Conservation (phyloP, 192 early-diverging fungal genomes). For the Podochytrium sp. region DNA sequence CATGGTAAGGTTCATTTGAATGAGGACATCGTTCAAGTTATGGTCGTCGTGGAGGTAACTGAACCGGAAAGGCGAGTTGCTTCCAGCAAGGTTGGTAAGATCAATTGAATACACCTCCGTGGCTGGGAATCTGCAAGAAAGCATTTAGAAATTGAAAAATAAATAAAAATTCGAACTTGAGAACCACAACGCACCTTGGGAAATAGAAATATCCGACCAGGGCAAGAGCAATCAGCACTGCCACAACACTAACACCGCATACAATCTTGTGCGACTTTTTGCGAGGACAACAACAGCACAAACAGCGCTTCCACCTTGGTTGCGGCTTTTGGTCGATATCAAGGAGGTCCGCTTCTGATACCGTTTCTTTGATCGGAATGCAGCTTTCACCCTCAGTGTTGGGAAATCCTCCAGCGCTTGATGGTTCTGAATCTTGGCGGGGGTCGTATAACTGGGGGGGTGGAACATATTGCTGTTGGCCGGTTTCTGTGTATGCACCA, state of each 20-base stretch:
- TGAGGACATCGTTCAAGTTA: conserved; percentile 8
- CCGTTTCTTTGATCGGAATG: too few species aligned
- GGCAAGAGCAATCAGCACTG: conserved; percentile 14
- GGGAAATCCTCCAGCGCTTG: too few species aligned
- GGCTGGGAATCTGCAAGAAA: conserved; percentile 3
- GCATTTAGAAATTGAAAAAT: neutral
- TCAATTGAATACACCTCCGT: conserved; percentile 24
- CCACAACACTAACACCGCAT: conserved; percentile 3
- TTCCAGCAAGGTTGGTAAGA: neutral
- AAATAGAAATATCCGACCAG: conserved; percentile 4
- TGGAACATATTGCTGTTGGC: too few species aligned
- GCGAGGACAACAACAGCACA: conserved; percentile 22
- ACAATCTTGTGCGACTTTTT: neutral
- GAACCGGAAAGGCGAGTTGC: neutral
- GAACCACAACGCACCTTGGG: neutral
- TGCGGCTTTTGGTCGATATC: too few species aligned
- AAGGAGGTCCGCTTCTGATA: too few species aligned
- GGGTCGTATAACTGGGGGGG: too few species aligned
- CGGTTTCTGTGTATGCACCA: too few species aligned
- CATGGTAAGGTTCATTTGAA: conserved; percentile 27
- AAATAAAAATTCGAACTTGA: neutral
- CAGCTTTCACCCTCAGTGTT: too few species aligned
- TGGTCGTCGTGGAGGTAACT: neutral
- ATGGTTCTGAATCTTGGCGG: too few species aligned
- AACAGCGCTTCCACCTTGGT: neutral